Evolutionary conservation across 352 stramenopile genomes (phyloP).

Genomic region (Phytopythium delawarense): DNA sequence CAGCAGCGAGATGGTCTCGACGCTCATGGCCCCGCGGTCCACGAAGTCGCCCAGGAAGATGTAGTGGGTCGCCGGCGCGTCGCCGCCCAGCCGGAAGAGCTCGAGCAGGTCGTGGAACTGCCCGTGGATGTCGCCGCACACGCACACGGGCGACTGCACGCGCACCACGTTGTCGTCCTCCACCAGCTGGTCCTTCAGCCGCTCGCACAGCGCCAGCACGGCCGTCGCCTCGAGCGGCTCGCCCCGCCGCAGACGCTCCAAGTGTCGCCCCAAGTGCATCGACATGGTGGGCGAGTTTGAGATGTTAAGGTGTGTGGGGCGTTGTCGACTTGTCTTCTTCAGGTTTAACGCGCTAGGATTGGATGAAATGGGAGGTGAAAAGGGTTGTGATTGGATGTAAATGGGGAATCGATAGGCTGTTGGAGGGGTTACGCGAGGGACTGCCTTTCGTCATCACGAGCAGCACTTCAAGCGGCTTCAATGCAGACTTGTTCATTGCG

Average conservation of each 20-base stretch:
- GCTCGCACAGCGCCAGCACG: slow-evolving; percentile 58
- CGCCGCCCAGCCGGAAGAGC: slow-evolving; percentile 89
- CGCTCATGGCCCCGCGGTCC: slow-evolving; percentile 93
- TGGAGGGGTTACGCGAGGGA: no score
- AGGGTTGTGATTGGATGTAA: no score
- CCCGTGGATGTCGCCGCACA: slow-evolving; percentile 95
- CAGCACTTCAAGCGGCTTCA: no score
- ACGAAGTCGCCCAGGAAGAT: slow-evolving; percentile 98
- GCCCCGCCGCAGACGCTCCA: slow-evolving; percentile 59
- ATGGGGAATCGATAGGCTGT: no score
- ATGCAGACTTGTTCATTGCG: no score
- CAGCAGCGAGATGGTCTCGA: slow-evolving; percentile 93
- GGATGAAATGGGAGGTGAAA: no score
- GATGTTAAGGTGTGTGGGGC: no score
- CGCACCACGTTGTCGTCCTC: slow-evolving; percentile 83
- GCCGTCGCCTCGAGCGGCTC: slow-evolving; percentile 48
- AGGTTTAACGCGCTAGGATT: no score
- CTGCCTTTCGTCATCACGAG: no score
- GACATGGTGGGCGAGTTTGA: slow-evolving; percentile 4
- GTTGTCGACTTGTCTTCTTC: not conserved
- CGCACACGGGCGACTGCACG: slow-evolving; percentile 71
- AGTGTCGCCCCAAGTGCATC: slow-evolving; percentile 35
- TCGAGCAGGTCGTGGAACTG: slow-evolving; percentile 97
- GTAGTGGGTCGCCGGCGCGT: slow-evolving; percentile 82
- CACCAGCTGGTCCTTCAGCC: slow-evolving; percentile 61